Evolutionary conservation across 441 rosid species (phyloP).

Genomic region (Pelargonium cotyledonis): DNA sequence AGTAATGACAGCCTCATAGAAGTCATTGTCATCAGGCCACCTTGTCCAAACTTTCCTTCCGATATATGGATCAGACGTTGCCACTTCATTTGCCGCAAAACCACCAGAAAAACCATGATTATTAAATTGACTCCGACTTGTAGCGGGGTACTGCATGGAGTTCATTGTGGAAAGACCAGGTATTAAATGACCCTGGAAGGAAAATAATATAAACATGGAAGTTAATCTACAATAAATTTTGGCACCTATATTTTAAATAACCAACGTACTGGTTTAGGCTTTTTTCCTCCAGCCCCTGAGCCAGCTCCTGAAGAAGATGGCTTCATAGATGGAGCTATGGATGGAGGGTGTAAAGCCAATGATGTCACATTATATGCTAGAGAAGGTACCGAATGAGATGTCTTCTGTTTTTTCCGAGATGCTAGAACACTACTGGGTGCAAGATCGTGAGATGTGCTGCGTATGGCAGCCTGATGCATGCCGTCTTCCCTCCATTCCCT

Average conservation of each 20-base stretch:
- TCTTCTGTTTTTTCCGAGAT: slow-evolving; percentile 82
- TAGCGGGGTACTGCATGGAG: slow-evolving; percentile 52
- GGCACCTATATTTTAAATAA: slow-evolving; percentile 12
- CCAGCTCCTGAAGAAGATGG: slow-evolving; percentile 37
- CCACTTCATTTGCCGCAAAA: slow-evolving; percentile 40
- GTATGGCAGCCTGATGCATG: slow-evolving; percentile 53
- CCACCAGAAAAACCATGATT: slow-evolving; percentile 40
- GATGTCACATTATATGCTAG: slow-evolving; percentile 21
- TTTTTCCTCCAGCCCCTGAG: slow-evolving; percentile 33
- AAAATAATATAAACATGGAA: slow-evolving; percentile 11
- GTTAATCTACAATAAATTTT: slow-evolving; percentile 15
- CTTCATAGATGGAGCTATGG: slow-evolving; percentile 28
- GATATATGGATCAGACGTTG: slow-evolving; percentile 53
- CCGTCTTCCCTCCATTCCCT: slow-evolving; percentile 92
- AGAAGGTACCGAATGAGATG: slow-evolving; percentile 54
- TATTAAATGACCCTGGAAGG: slow-evolving; percentile 30
- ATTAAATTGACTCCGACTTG: slow-evolving; percentile 40
- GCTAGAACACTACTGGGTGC: slow-evolving; percentile 60
- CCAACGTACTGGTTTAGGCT: slow-evolving; percentile 18
- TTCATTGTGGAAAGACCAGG: slow-evolving; percentile 36
- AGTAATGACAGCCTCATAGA: slow-evolving; percentile 85
- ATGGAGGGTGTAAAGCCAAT: slow-evolving; percentile 46
- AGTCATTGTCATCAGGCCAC: slow-evolving; percentile 89
- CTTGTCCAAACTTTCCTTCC: slow-evolving; percentile 95
- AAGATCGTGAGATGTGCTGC: slow-evolving; percentile 49